A percentile compares a stretch with the other conserved stretches of the same genome.
Evolutionary conservation across 2,329 filamentous ascomycete genomes (phyloP).

Genomic region (Periglandula ipomoeae): DNA sequence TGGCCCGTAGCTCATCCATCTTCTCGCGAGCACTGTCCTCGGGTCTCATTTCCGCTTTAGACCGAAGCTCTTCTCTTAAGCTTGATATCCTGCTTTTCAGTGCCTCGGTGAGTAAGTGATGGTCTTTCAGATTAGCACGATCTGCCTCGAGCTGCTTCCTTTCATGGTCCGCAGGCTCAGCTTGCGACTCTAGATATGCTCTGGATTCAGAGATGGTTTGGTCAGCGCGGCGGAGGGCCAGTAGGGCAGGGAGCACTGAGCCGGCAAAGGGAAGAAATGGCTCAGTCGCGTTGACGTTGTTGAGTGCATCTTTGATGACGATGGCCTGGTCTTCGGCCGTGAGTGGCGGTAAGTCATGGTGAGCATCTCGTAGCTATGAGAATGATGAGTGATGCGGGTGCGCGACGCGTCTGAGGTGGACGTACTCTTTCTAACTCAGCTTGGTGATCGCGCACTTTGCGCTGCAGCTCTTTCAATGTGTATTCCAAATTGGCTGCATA

Average conservation of each 20-base stretch:
- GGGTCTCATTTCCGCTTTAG: constrained; percentile 47
- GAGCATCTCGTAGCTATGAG: constrained; percentile 19
- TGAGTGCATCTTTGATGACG: constrained; percentile 57
- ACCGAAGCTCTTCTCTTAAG: constrained; percentile 47
- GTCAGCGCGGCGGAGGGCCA: constrained; percentile 61
- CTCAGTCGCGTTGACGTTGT: constrained; percentile 48
- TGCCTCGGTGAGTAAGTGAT: constrained; percentile 44
- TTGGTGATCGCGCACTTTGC: constrained; percentile 45
- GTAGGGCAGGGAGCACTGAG: constrained; percentile 60
- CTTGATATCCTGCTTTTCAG: constrained; percentile 48
- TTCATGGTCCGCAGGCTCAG: constrained; percentile 30
- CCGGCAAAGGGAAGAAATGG: constrained; percentile 57
- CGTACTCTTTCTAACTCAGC: constrained; percentile 37
- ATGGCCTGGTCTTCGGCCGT: constrained; percentile 22
- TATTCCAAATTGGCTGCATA: constrained; percentile 48
- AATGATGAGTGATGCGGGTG: neutral
- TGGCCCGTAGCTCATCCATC: constrained; percentile 49
- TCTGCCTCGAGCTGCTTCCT: constrained; percentile 42
- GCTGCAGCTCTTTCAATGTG: constrained; percentile 59
- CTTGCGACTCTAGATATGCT: constrained; percentile 42
- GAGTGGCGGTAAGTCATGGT: constrained; percentile 13
- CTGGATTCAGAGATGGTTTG: constrained; percentile 56
- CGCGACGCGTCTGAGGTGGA: neutral
- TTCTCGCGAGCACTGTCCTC: constrained; percentile 54
- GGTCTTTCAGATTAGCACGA: constrained; percentile 41